Conservation (phyloP, 1,284 basidiomycete species). For the Leccinum ponderosum region DNA sequence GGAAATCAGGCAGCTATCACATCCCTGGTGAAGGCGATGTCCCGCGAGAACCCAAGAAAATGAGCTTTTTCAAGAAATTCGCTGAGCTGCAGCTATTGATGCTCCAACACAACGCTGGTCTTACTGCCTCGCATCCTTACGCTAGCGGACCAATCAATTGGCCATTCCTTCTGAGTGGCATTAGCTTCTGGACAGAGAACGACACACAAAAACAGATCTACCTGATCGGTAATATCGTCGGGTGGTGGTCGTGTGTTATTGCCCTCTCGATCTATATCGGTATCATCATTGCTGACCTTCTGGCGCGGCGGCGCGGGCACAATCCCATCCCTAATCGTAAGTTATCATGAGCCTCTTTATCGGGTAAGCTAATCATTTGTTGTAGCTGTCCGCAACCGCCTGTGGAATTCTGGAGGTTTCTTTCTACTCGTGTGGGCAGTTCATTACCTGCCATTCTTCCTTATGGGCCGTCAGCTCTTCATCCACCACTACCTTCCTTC, state of each 20-base stretch:
- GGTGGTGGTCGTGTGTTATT: slow-evolving; percentile 94
- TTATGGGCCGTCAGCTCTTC: slow-evolving; percentile 97
- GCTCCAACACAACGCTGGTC: slow-evolving; percentile 96
- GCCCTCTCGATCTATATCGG: slow-evolving; percentile 88
- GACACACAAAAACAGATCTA: slow-evolving; percentile 91
- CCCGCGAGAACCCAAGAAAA: slow-evolving; percentile 71
- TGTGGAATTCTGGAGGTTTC: slow-evolving; percentile 95
- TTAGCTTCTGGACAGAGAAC: slow-evolving; percentile 97
- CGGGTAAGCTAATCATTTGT: slow-evolving; percentile 4
- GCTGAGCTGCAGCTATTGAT: slow-evolving; percentile 92
- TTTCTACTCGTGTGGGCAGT: slow-evolving; percentile 94
- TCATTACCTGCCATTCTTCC: slow-evolving; percentile 98
- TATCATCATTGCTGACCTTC: slow-evolving; percentile 84
- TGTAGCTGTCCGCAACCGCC: slow-evolving; percentile 83
- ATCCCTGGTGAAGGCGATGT: slow-evolving; percentile 27
- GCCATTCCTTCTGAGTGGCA: slow-evolving; percentile 95
- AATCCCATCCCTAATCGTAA: slow-evolving; percentile 85
- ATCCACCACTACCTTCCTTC: slow-evolving; percentile 98
- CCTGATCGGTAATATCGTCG: slow-evolving; percentile 90
- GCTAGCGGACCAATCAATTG: slow-evolving; percentile 94
- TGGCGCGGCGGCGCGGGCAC: slow-evolving; percentile 84
- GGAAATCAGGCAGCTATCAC: slow-evolving; percentile 15
- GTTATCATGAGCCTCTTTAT: slow-evolving; percentile 33
- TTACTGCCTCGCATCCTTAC: slow-evolving; percentile 95
- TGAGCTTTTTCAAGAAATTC: slow-evolving; percentile 96